These are phyloP conservation scores for Mitragyna speciosa DNA, from an alignment of 257 asterid genomes.

Conservation along the genomic window DNA sequence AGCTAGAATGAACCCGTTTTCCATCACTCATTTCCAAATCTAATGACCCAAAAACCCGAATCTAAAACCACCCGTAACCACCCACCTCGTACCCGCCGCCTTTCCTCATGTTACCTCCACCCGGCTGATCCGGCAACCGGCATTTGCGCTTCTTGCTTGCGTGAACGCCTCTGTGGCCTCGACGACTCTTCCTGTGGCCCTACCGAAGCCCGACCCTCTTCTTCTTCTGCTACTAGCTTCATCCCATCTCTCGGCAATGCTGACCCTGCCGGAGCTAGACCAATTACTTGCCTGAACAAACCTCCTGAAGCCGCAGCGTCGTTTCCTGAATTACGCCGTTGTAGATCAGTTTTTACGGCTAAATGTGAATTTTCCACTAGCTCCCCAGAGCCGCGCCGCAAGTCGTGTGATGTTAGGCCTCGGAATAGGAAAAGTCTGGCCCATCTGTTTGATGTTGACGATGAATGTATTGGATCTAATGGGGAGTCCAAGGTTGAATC, in stretches of 20 bases:
- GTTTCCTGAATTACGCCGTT: slow-evolving; percentile 71
- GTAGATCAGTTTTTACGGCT: slow-evolving; percentile 62
- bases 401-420: slow-evolving; percentile 68
- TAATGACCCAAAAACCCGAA: slow-evolving; percentile 55
- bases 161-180: slow-evolving; percentile 86
- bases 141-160: slow-evolving; percentile 90
- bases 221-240: neutral
- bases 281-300: neutral
- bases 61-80: slow-evolving; percentile 46
- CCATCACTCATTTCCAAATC: slow-evolving; percentile 5
- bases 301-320: neutral
- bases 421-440: slow-evolving; percentile 60
- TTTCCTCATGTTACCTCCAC: slow-evolving; percentile 78
- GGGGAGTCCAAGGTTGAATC: slow-evolving; percentile 58
- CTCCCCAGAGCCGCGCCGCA: slow-evolving; percentile 66
- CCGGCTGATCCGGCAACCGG: slow-evolving; percentile 78
- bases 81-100: slow-evolving; percentile 53
- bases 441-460: slow-evolving; percentile 60
- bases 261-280: neutral
- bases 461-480: slow-evolving; percentile 45
- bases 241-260: slow-evolving; percentile 10
- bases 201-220: slow-evolving; percentile 16
- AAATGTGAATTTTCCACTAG: slow-evolving; percentile 48
- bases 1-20: slow-evolving; percentile 2
- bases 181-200: slow-evolving; percentile 47